Percentiles rank a stretch among this genome's conserved stretches.
phyloP scores from a whole-genome alignment of 768 basidiomycete genomes.

The Tylopilus cervinicoccineus region DNA sequence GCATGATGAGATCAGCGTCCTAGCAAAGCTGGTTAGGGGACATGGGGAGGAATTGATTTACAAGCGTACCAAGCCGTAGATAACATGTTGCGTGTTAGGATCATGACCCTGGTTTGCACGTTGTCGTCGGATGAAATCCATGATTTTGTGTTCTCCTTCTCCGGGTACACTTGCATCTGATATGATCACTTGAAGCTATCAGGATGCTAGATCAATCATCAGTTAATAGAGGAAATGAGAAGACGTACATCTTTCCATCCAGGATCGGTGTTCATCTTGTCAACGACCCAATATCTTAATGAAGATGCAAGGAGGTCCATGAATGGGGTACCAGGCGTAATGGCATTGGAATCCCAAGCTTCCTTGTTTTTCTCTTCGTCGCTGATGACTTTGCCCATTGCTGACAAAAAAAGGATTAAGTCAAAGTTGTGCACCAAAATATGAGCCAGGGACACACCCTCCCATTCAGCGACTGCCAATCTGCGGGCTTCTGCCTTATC shows the following conservation, averaged over 20 bases:
- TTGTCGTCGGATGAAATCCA: slow-evolving; percentile 95
- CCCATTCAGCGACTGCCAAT: slow-evolving; percentile 81
- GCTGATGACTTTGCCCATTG: slow-evolving; percentile 85
- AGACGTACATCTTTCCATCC: slow-evolving; percentile 85
- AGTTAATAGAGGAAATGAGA: not conserved
- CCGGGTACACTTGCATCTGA: slow-evolving; percentile 97
- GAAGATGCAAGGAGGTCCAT: slow-evolving; percentile 90
- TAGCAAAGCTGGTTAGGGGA: slow-evolving; percentile 30
- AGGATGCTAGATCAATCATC: not conserved
- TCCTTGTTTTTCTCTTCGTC: slow-evolving; percentile 83
- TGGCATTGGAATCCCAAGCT: slow-evolving; percentile 97
- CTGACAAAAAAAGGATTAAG: slow-evolving; percentile 36
- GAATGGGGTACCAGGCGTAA: slow-evolving; percentile 98
- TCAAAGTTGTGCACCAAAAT: not conserved
- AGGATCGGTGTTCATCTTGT: slow-evolving; percentile 92
- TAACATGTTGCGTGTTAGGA: slow-evolving; percentile 93
- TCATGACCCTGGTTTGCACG: slow-evolving; percentile 85
- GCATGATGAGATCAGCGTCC: slow-evolving; percentile 99
- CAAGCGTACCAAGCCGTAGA: slow-evolving; percentile 84
- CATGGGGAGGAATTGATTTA: not conserved
- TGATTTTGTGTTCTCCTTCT: slow-evolving; percentile 99
- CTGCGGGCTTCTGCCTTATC: slow-evolving; percentile 87
- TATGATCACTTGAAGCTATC: slow-evolving; percentile 88
- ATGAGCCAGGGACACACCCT: slow-evolving; percentile 49
- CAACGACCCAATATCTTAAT: slow-evolving; percentile 92